Conservation (phyloP, 345 rosid genomes). For the Lepidium didymum region DNA sequence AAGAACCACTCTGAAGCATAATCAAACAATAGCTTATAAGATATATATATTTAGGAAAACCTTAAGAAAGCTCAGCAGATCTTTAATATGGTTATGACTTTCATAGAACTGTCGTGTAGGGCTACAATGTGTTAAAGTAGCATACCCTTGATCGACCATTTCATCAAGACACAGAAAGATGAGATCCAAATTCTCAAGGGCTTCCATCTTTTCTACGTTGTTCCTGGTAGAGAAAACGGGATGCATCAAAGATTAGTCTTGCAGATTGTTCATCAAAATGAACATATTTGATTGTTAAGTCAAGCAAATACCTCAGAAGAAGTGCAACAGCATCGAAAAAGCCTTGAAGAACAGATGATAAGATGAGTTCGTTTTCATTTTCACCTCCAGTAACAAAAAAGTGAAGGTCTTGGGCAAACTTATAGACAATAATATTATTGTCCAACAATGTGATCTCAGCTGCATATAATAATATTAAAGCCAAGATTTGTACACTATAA, state of each 20-base stretch:
- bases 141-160: slow-evolving; percentile 90
- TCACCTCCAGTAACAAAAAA: slow-evolving; percentile 87
- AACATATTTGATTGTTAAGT: neutral
- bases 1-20: slow-evolving; percentile 58
- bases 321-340: slow-evolving; percentile 74
- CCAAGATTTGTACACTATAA: neutral
- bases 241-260: neutral
- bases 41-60: neutral
- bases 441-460: slow-evolving; percentile 79
- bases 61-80: neutral
- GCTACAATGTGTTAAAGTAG: neutral
- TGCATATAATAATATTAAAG: slow-evolving; percentile 32
- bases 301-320: slow-evolving; percentile 57
- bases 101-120: neutral
- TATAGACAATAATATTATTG: slow-evolving; percentile 60
- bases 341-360: slow-evolving; percentile 75
- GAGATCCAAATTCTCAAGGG: slow-evolving; percentile 86
- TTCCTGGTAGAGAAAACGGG: slow-evolving; percentile 35
- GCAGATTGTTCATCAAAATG: neutral
- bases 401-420: slow-evolving; percentile 82
- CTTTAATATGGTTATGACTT: neutral
- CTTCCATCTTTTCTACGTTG: slow-evolving; percentile 81
- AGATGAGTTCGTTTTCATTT: slow-evolving; percentile 77
- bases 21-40: neutral
- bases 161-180: slow-evolving; percentile 83